Percentiles rank a stretch among this genome's conserved stretches.
These are phyloP conservation scores for Entrophospora sp. DNA, from an alignment of 192 early-diverging fungal species.

Conservation along the genomic window DNA sequence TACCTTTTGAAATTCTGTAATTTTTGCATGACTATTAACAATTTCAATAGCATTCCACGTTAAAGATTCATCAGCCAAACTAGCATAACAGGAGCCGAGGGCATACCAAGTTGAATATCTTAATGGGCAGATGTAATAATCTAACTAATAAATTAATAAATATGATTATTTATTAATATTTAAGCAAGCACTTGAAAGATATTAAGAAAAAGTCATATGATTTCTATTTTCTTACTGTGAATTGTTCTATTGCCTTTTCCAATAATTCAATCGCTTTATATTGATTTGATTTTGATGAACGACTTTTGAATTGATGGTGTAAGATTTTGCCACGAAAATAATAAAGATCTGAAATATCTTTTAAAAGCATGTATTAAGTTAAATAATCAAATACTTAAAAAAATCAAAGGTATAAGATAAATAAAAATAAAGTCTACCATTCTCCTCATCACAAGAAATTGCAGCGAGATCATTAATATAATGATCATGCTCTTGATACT, in stretches of 20 bases:
- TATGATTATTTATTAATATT: too few relatives aligned
- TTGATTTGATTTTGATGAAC: conserved; percentile 34
- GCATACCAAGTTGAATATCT: conserved; percentile 57
- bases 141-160: conserved; percentile 28
- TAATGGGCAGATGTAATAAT: conserved; percentile 48
- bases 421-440: not conserved
- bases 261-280: conserved; percentile 49
- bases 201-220: too few relatives aligned
- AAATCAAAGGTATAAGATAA: not conserved
- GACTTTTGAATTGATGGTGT: conserved; percentile 38
- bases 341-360: conserved; percentile 30
- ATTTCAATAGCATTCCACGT: conserved; percentile 53
- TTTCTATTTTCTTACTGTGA: conserved; percentile 38
- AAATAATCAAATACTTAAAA: not conserved
- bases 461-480: not conserved
- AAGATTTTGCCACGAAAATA: conserved; percentile 49
- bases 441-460: not conserved
- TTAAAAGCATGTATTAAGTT: not conserved
- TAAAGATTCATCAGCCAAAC: conserved; percentile 57
- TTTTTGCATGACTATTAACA: conserved; percentile 32
- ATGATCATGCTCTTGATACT: not conserved
- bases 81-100: conserved; percentile 45
- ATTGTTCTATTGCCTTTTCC: conserved; percentile 46
- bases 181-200: too few relatives aligned
- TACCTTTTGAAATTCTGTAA: conserved; percentile 53